phyloP scores from a whole-genome alignment of 2,329 filamentous ascomycete species.

The Trichoderma koningiopsis region DNA sequence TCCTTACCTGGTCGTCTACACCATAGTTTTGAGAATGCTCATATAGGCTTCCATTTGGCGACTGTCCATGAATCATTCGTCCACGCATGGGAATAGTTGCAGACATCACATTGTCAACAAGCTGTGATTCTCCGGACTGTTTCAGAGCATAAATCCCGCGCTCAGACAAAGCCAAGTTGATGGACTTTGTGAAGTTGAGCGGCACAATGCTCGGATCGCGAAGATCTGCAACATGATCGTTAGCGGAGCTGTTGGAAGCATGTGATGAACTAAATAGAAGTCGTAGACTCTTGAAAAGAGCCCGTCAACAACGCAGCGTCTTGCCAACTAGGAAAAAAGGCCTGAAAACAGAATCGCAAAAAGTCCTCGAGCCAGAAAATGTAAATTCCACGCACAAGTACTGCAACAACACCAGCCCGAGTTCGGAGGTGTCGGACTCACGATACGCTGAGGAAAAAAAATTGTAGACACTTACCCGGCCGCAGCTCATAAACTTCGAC shows the following conservation, averaged over 20 bases:
- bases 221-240: conserved; percentile 64
- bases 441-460: conserved; percentile 1
- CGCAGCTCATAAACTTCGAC: conserved; percentile 95
- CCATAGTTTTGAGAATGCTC: conserved; percentile 91
- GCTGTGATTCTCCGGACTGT: conserved; percentile 63
- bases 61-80: conserved; percentile 88
- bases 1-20: conserved; percentile 74
- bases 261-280: background rate
- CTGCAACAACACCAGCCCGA: conserved; percentile 10
- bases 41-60: conserved; percentile 65
- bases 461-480: conserved; percentile 64
- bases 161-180: conserved; percentile 93
- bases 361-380: background rate
- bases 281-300: background rate
- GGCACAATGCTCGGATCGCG: conserved; percentile 80
- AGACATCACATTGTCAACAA: conserved; percentile 73
- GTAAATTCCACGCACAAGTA: background rate
- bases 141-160: conserved; percentile 88
- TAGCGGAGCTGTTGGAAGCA: conserved; percentile 17
- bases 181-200: conserved; percentile 96
- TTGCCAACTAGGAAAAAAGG: background rate
- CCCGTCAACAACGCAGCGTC: background rate
- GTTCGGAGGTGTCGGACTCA: conserved; percentile 18
- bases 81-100: conserved; percentile 91
- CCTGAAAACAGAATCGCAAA: background rate